Base-by-base conservation (phyloP, 208 protist species). In the Trypanosoma melophagium region DNA sequence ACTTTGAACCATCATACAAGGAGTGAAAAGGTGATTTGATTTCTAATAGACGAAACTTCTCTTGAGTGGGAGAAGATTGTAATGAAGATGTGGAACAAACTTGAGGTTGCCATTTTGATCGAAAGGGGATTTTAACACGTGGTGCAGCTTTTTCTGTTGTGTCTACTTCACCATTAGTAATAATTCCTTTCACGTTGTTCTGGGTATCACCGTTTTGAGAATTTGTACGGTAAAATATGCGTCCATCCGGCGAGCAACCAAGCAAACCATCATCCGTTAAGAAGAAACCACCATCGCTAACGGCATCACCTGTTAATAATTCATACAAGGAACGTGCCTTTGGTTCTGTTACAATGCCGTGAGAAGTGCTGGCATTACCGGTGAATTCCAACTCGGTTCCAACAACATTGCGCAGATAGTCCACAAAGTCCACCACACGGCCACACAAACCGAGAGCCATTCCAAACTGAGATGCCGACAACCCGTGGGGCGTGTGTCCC, bases 381-480 rank as follows among this genome's bases (percentile, higher is more conserved):
- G 58, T 84, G 62, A 96, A 96, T 63, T 91, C 91, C 21, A 82
- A 67, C 60, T 87, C 77, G 0, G 91, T 95, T 7, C 85, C 85
- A 12, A 94, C 86, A 14, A 93, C 56, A 22, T 91, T 66, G 21
- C 86, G 84, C 12, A 82, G 68, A 69, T 94, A 94, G 47, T 91
- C 57, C 17, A 95, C 80, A 72, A 84, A 96, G 76, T 96, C 89
- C 0, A 78, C 84, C 44, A 96, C 65, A 4, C 81, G 76, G 44
- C 91, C 91, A 60, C 76, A 77, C 60, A 92, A 90, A 14, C 91
- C 91, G 12, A 96, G 81, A 1, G 86, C 88, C 72, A 84, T 86
- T 2, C 91, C 91, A 59, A 96, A 93, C 75, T 96, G 89, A 4
- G 91, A 96, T 5, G 91, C 91, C 9, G 84, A 91, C 0, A 96